Base-by-base conservation (phyloP, 495 filamentous ascomycete species). In the Xylaria castorea region DNA sequence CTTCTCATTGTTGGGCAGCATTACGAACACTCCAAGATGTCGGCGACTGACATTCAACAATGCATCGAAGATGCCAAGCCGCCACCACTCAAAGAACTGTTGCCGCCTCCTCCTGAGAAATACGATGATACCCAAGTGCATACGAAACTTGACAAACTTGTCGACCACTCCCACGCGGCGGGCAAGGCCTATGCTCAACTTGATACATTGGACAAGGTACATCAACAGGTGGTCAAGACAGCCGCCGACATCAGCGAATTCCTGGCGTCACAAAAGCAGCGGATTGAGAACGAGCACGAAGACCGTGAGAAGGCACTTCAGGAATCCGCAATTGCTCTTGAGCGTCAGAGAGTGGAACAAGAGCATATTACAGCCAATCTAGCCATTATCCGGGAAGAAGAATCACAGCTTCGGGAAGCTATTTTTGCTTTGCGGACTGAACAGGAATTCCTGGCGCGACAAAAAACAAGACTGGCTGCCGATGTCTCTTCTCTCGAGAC, bases 401-500 rank as follows among this genome's bases (percentile, higher is more conserved):
- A 87, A 64, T 60, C 73, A 11, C 77, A 85, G 34, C 50, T 85
- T 5, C 82, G 82, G 36, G 78, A 83, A n/a, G 77, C 70, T 71
- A 82, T 83, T 6, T 42, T 70, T 2, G 79, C 80, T n/a, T 80
- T 94, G 25, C 87, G 88, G 66, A 74, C 81, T 1, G 93, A 95
- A 76, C 91, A 93, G 74, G 91, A 97, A 44, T 87, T 89, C 27
- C 84, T 98, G 40, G 80, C 81, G 22, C 83, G 88, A 57, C 91
- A 95, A 74, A 97, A 94, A 83, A 85, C 88, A 18, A 89, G 91
- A 55, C 85, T 98, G 30, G 88, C 89, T 18, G 93, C 92, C 46
- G 94, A 99, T 73, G 88, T 98, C 4, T 93, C 94, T 27, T 91
- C 91, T 20, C 85, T 98, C 0, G 93, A 98, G 76, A 98, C 93